Evolutionary conservation across 176 grass and related monocot species (phyloP).

Genomic region (Rhynchospora tenuis): DNA sequence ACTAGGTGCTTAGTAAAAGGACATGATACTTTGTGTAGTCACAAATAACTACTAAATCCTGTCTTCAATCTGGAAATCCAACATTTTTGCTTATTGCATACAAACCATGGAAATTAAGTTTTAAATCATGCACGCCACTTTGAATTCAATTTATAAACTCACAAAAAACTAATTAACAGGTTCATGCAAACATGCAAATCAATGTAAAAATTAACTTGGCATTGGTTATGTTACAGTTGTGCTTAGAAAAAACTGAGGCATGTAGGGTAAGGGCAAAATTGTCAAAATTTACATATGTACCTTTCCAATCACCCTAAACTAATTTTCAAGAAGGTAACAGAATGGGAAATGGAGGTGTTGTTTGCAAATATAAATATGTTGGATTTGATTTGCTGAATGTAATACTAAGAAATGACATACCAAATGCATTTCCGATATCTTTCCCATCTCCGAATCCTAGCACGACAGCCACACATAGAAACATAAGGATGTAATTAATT

Average conservation of each 20-base stretch:
- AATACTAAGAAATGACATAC: constrained; percentile 16
- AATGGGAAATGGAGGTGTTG: neutral
- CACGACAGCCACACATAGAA: constrained; percentile 60
- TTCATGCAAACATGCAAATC: neutral
- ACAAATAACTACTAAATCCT: neutral
- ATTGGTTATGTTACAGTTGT: neutral
- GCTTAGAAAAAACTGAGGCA: neutral
- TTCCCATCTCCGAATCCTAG: constrained; percentile 75
- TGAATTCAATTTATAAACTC: neutral
- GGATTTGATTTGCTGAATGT: neutral
- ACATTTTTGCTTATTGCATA: neutral
- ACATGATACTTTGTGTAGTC: neutral
- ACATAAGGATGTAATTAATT: constrained; percentile 83
- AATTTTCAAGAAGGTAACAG: neutral
- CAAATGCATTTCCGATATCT: constrained; percentile 76
- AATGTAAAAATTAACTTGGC: neutral
- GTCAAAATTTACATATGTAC: neutral
- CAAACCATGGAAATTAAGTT: neutral
- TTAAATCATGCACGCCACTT: neutral
- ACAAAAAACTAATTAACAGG: neutral
- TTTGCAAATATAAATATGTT: neutral
- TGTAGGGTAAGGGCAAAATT: neutral
- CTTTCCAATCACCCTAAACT: neutral
- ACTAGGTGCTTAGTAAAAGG: neutral
- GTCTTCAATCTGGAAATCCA: neutral